Percentiles rank a stretch among this genome's conserved stretches.
Conservation (phyloP, 1,284 basidiomycete genomes). For the Rhodofomes roseus region DNA sequence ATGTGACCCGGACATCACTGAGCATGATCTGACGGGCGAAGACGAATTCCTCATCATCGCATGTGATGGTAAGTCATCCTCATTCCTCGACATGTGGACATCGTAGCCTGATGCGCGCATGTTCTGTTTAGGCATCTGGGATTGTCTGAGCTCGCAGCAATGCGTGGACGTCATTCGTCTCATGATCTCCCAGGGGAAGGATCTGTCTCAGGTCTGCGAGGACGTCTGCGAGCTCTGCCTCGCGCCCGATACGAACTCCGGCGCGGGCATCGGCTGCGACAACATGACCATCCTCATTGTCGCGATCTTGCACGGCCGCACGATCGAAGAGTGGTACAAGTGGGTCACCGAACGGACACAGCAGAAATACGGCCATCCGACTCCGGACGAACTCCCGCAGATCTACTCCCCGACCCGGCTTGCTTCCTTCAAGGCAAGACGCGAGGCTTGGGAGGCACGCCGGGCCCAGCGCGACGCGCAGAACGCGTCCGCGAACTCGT, state of each 20-base stretch:
- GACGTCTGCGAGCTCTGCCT: conserved; percentile 92
- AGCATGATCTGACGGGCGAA: conserved; percentile 79
- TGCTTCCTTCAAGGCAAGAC: conserved; percentile 53
- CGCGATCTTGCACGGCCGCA: conserved; percentile 83
- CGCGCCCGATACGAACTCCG: conserved; percentile 90
- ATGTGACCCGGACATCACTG: conserved; percentile 87
- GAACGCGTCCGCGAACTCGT: not conserved
- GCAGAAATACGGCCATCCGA: conserved; percentile 66
- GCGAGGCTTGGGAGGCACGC: conserved; percentile 48
- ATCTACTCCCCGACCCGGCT: conserved; percentile 64
- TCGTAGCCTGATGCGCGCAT: conserved; percentile 5
- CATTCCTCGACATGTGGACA: conserved; percentile 1
- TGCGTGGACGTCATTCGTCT: conserved; percentile 89
- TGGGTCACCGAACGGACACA: conserved; percentile 90
- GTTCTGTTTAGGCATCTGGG: conserved; percentile 85
- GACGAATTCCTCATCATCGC: conserved; percentile 97
- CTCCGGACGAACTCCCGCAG: conserved; percentile 64
- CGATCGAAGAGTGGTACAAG: conserved; percentile 88
- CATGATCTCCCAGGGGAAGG: conserved; percentile 78
- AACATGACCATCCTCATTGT: conserved; percentile 98
- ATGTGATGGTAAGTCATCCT: conserved; percentile 77
- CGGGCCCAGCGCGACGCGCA: conserved; percentile 43
- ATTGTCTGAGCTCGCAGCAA: conserved; percentile 92
- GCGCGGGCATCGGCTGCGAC: conserved; percentile 94
- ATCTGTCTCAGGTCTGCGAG: conserved; percentile 82